Evolutionary conservation across 2,329 filamentous ascomycete genomes (phyloP).

Genomic region (Fonsecaea pugnacius): DNA sequence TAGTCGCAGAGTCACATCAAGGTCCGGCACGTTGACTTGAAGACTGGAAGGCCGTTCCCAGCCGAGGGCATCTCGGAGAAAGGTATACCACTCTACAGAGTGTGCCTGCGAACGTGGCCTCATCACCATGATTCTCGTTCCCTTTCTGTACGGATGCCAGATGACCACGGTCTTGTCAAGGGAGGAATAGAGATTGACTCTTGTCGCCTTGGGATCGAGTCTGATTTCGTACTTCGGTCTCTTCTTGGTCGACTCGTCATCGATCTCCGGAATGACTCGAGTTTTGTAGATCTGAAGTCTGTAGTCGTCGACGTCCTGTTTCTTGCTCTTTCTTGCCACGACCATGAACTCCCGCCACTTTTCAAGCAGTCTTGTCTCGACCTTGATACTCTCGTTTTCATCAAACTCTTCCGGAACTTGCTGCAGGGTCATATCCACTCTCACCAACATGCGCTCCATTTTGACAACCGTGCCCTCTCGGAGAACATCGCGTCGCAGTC

Average conservation of each 20-base stretch:
- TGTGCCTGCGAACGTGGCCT: constrained; percentile 64
- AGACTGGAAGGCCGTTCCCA: constrained; percentile 61
- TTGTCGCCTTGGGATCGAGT: constrained; percentile 58
- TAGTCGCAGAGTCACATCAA: constrained; percentile 63
- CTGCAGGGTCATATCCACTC: constrained; percentile 60
- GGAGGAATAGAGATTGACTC: constrained; percentile 67
- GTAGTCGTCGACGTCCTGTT: constrained; percentile 59
- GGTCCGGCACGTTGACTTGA: constrained; percentile 66
- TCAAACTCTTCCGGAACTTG: constrained; percentile 65
- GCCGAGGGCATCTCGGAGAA: constrained; percentile 64
- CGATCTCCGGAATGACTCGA: constrained; percentile 65
- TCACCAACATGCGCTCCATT: constrained; percentile 70
- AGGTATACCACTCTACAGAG: constrained; percentile 71
- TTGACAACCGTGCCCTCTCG: constrained; percentile 67
- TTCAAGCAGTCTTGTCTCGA: constrained; percentile 62
- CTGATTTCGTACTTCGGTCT: constrained; percentile 62
- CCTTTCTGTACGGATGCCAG: constrained; percentile 59
- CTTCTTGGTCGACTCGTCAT: constrained; percentile 58
- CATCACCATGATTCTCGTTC: constrained; percentile 66
- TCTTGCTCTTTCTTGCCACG: constrained; percentile 63
- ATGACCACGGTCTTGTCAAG: constrained; percentile 70
- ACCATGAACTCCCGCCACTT: constrained; percentile 69
- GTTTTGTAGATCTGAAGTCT: constrained; percentile 65
- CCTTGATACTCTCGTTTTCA: constrained; percentile 65
- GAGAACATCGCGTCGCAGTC: constrained; percentile 45